These are phyloP conservation scores for Dioscorea zingiberensis DNA, from an alignment of 106 monocot species.

Conservation along the genomic window DNA sequence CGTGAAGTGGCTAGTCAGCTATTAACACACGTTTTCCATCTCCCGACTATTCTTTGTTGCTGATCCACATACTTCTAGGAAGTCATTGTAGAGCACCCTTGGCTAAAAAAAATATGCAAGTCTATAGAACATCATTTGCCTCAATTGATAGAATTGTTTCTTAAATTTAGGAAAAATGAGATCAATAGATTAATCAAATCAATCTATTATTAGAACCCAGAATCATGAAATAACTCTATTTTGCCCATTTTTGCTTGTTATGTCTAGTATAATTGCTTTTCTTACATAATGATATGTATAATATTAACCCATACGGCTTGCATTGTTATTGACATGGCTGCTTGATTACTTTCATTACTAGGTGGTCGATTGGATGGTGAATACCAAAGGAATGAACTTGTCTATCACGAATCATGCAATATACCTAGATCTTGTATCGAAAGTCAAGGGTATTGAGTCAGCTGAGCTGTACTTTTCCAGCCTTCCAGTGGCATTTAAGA, in stretches of 20 bases:
- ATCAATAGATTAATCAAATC: not conserved
- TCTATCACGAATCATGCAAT: slow-evolving; percentile 32
- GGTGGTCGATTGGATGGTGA: slow-evolving; percentile 59
- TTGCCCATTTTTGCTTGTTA: not conserved
- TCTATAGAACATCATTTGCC: no score
- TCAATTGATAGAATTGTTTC: no score
- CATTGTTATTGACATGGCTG: not conserved
- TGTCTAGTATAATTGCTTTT: not conserved
- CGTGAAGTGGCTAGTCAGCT: no score
- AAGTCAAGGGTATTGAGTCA: slow-evolving; percentile 25
- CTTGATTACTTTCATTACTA: slow-evolving; percentile 13
- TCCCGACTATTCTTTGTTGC: no score
- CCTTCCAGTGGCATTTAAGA: slow-evolving; percentile 33
- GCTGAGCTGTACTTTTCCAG: slow-evolving; percentile 38
- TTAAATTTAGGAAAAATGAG: no score
- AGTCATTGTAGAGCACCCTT: no score
- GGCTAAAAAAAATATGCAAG: no score
- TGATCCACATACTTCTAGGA: no score
- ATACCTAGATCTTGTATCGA: slow-evolving; percentile 33
- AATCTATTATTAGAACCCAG: not conserved
- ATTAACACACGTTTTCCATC: no score
- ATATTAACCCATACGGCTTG: not conserved
- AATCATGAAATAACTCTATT: not conserved
- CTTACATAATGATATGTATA: not conserved
- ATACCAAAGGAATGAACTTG: slow-evolving; percentile 29